Conservation (phyloP, 2,329 filamentous ascomycete genomes). For the Talaromyces sp. region DNA sequence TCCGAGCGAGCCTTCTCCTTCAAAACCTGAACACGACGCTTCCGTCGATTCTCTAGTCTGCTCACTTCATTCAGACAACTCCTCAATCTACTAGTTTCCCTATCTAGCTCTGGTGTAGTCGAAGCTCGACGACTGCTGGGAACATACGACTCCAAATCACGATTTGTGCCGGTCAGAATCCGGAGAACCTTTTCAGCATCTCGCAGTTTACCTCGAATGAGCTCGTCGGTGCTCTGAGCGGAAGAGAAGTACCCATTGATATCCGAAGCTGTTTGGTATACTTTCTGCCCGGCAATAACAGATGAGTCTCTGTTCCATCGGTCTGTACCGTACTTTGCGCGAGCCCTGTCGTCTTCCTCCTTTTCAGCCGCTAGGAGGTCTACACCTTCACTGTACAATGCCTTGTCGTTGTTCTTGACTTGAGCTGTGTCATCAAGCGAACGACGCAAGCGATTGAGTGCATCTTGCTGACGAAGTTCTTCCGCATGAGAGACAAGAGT, state of each 20-base stretch:
- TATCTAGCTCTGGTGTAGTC: constrained; percentile 74
- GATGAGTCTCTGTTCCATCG: constrained; percentile 72
- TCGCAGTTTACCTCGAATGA: constrained; percentile 72
- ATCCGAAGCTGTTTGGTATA: constrained; percentile 69
- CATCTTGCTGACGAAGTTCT: constrained; percentile 87
- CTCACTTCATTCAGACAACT: constrained; percentile 78
- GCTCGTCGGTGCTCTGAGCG: constrained; percentile 60
- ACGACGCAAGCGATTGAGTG: constrained; percentile 67
- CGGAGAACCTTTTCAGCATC: constrained; percentile 69
- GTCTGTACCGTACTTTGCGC: constrained; percentile 77
- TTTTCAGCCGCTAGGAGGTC: constrained; percentile 72
- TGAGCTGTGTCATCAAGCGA: constrained; percentile 87
- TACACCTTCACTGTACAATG: constrained; percentile 76
- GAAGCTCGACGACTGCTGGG: constrained; percentile 75
- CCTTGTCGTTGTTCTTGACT: constrained; percentile 71
- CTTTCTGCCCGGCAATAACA: constrained; percentile 62
- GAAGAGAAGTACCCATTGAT: constrained; percentile 82
- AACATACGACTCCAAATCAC: constrained; percentile 79
- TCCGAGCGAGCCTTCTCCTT: constrained; percentile 76
- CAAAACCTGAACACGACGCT: constrained; percentile 72
- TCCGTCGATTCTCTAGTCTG: constrained; percentile 72
- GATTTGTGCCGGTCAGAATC: constrained; percentile 72
- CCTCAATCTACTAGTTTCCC: constrained; percentile 70
- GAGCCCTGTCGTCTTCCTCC: constrained; percentile 72
- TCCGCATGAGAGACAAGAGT: constrained; percentile 84